These are phyloP conservation scores for Ciborinia camelliae DNA, from an alignment of 2,329 filamentous ascomycete species.

Conservation along the genomic window DNA sequence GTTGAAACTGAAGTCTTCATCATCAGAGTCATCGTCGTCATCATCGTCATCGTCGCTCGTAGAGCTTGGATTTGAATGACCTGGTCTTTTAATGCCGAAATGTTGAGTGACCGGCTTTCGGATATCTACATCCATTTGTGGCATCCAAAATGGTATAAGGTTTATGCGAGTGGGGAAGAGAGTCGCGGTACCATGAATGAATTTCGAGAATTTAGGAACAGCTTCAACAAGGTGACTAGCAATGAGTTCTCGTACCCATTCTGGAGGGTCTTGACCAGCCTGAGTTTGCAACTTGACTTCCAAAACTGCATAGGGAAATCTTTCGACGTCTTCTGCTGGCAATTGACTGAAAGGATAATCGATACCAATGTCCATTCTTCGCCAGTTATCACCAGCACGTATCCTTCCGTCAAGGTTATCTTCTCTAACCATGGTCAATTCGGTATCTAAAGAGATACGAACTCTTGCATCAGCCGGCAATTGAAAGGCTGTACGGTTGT, in stretches of 20 bases:
- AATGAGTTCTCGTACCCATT: conserved; percentile 93
- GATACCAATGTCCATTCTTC: conserved; percentile 94
- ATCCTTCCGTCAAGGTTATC: conserved; percentile 83
- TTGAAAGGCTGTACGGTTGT: conserved; percentile 97
- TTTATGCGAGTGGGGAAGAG: conserved; percentile 86
- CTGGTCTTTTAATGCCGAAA: conserved; percentile 84
- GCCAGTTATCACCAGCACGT: conserved; percentile 85
- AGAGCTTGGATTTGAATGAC: conserved; percentile 68
- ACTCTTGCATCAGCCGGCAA: conserved; percentile 93
- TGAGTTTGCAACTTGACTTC: conserved; percentile 98
- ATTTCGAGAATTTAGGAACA: conserved; percentile 99
- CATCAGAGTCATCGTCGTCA: conserved; percentile 67
- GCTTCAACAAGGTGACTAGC: conserved; percentile 94
- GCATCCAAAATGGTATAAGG: conserved; percentile 93
- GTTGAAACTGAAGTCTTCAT: conserved; percentile 40
- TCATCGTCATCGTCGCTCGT: conserved; percentile 76
- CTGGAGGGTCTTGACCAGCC: conserved; percentile 87
- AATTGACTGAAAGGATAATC: conserved; percentile 92
- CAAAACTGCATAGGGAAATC: conserved; percentile 92
- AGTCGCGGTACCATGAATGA: conserved; percentile 90
- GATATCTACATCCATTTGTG: conserved; percentile 97
- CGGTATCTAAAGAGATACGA: conserved; percentile 93
- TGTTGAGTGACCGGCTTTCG: conserved; percentile 84
- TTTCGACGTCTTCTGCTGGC: conserved; percentile 76
- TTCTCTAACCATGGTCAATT: conserved; percentile 90